These are phyloP conservation scores for Hygrophorus pudorinus DNA, from an alignment of 768 basidiomycete genomes.

Conservation along the genomic window DNA sequence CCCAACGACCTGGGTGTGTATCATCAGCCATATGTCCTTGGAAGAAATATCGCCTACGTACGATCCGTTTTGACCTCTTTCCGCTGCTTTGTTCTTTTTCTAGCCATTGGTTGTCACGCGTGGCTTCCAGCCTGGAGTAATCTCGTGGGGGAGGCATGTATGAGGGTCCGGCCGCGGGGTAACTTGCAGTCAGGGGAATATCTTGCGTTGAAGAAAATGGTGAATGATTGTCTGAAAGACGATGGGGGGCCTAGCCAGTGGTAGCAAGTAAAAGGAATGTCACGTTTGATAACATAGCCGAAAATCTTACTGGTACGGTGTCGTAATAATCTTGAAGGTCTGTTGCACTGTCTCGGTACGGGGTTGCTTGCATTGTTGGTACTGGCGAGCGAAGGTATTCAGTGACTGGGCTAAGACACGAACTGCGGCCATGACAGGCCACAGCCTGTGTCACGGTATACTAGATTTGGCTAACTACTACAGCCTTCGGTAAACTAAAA, in stretches of 20 bases:
- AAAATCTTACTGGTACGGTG: not conserved
- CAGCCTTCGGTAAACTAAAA: too few relatives aligned
- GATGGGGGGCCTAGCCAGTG: not conserved
- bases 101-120: not conserved
- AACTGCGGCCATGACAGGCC: too few relatives aligned
- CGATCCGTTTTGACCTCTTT: slow-evolving; percentile 1
- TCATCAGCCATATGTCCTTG: not conserved
- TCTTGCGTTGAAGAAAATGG: not conserved
- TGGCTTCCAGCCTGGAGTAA: not conserved
- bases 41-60: not conserved
- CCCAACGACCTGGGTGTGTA: slow-evolving; percentile 36
- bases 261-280: not conserved
- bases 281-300: not conserved
- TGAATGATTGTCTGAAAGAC: not conserved
- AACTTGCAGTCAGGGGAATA: slow-evolving; percentile 3
- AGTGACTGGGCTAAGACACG: not conserved
- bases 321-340: slow-evolving; percentile 3
- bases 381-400: too few relatives aligned
- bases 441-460: too few relatives aligned
- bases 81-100: not conserved
- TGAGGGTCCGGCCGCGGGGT: not conserved
- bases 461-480: too few relatives aligned
- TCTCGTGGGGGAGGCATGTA: not conserved
- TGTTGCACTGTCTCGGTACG: slow-evolving; percentile 3
- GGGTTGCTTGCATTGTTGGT: not conserved